phyloP scores from a whole-genome alignment of 768 basidiomycete genomes.

The Strobilomyces confusus region DNA sequence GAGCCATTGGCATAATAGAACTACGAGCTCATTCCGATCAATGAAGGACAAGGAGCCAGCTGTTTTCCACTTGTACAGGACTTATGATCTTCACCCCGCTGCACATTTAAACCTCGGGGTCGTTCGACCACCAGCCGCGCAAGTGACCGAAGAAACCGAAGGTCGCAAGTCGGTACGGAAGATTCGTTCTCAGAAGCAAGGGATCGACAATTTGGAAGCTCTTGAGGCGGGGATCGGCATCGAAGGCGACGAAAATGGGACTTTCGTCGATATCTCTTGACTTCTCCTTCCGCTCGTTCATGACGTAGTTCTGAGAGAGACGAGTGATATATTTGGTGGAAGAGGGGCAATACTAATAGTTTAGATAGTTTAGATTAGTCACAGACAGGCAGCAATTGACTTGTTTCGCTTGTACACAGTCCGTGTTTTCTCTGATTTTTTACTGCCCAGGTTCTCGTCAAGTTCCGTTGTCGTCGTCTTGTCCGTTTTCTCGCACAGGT shows the following conservation, averaged over 20 bases:
- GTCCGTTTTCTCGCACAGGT: constrained; percentile 11
- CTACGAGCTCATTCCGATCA: constrained; percentile 83
- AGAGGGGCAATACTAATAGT: no score
- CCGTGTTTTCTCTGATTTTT: constrained; percentile 1
- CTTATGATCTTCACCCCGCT: constrained; percentile 68
- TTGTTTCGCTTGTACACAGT: not conserved
- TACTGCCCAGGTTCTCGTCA: not conserved
- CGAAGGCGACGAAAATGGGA: not conserved
- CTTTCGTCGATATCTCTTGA: not conserved
- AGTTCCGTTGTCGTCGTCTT: not conserved
- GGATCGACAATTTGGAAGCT: constrained; percentile 26
- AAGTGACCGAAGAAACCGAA: constrained; percentile 40
- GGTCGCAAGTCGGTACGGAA: constrained; percentile 38
- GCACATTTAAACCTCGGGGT: constrained; percentile 30
- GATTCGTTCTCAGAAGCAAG: constrained; percentile 25
- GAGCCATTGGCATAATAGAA: constrained; percentile 82
- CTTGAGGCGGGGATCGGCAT: constrained; percentile 2
- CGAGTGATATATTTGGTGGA: no score
- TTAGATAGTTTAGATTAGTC: not conserved
- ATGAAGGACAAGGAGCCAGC: constrained; percentile 95
- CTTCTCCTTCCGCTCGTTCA: no score
- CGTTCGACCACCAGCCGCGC: constrained; percentile 40
- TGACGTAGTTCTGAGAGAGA: no score
- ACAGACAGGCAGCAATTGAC: not conserved
- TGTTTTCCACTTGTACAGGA: constrained; percentile 77